Percentiles rank a stretch among this genome's conserved stretches.
Evolutionary conservation across 1,284 basidiomycete species (phyloP).

Genomic region (Trametes polyzona): DNA sequence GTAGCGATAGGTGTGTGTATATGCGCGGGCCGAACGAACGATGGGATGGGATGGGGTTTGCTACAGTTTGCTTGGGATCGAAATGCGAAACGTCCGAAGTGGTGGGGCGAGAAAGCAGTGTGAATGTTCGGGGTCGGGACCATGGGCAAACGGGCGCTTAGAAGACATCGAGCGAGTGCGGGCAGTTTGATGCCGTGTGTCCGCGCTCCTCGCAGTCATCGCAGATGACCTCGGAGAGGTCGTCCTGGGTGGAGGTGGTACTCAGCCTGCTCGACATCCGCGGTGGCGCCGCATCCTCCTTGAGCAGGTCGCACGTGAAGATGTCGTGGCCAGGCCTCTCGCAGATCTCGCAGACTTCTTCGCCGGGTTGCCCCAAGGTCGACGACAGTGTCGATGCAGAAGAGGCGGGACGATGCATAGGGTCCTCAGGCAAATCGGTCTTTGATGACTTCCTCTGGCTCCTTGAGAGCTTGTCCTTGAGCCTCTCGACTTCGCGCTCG

Average conservation of each 20-base stretch:
- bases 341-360: conserved; percentile 79
- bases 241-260: background rate
- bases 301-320: conserved; percentile 72
- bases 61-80: conserved; percentile 14
- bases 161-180: conserved; percentile 82
- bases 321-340: conserved; percentile 83
- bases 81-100: background rate
- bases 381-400: conserved; percentile 19
- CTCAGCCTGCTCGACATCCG: conserved; percentile 15
- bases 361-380: conserved; percentile 18
- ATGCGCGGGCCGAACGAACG: conserved; percentile 6
- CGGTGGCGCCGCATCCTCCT: conserved; percentile 40
- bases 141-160: conserved; percentile 34
- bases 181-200: conserved; percentile 71
- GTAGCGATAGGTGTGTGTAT: conserved; percentile 6
- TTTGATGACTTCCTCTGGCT: conserved; percentile 63
- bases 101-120: background rate
- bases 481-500: conserved; percentile 79
- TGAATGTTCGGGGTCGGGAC: background rate
- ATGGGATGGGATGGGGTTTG: conserved; percentile 8
- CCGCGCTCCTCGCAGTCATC: conserved; percentile 80
- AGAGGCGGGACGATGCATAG: conserved; percentile 12
- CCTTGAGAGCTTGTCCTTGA: conserved; percentile 69
- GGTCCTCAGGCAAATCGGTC: conserved; percentile 44
- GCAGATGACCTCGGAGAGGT: conserved; percentile 53